Conservation (phyloP, 176 grass and related monocot species). For the Oryza glaberrima region DNA sequence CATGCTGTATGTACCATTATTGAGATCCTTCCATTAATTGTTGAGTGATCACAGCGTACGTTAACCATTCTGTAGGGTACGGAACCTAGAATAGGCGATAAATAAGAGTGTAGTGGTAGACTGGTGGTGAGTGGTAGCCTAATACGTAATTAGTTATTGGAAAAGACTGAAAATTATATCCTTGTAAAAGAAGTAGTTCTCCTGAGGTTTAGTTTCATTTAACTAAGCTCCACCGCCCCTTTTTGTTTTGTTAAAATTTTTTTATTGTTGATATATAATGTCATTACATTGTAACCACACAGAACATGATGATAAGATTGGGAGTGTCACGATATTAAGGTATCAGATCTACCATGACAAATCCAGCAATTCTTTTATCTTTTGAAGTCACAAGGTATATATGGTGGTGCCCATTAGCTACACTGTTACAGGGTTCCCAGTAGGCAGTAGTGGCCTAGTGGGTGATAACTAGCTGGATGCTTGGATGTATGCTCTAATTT, state of each 20-base stretch:
- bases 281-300: background rate
- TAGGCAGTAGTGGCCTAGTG: conserved; percentile 7
- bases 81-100: background rate
- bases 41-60: background rate
- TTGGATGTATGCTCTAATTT: conserved; percentile 6
- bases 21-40: background rate
- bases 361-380: conserved; percentile 26
- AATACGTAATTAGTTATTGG: background rate
- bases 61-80: background rate
- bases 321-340: conserved; percentile 9
- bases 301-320: background rate
- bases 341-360: conserved; percentile 4
- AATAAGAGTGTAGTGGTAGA: background rate
- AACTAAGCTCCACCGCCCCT: background rate
- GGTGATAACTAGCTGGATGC: conserved; percentile 23
- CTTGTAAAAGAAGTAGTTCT: background rate
- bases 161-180: background rate
- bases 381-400: conserved; percentile 31
- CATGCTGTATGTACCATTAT: background rate
- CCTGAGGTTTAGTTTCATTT: background rate
- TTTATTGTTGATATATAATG: background rate
- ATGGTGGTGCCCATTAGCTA: conserved; percentile 27
- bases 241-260: background rate
- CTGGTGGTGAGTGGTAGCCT: background rate
- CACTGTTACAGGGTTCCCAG: background rate